A percentile compares a stretch with the other conserved stretches of the same genome.
Conservation (phyloP, 805 yeast species). For the Geotrichum ghanense region DNA sequence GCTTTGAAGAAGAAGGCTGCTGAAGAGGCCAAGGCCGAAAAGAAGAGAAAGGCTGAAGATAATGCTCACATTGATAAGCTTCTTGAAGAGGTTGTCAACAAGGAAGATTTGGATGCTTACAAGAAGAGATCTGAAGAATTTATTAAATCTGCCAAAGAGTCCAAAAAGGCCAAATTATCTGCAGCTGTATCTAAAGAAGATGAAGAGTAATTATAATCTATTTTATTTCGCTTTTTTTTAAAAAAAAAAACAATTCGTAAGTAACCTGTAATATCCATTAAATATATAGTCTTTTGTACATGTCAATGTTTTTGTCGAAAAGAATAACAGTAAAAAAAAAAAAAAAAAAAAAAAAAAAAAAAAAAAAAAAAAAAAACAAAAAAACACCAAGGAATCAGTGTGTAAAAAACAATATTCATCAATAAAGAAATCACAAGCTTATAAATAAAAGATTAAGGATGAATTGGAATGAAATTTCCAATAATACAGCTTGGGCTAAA, state of each 20-base stretch:
- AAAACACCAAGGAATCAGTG: too few relatives aligned
- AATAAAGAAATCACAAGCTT: too few relatives aligned
- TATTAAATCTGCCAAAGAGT: constrained; percentile 18
- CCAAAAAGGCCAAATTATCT: constrained; percentile 8
- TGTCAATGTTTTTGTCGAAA: too few relatives aligned
- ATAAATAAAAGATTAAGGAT: constrained; percentile 16
- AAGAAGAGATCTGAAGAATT: constrained; percentile 39
- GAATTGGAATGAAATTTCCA: constrained; percentile 85
- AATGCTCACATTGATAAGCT: not conserved
- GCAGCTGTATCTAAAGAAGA: not conserved
- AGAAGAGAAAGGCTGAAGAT: constrained; percentile 53
- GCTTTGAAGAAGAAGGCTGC: constrained; percentile 13
- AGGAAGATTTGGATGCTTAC: constrained; percentile 50
- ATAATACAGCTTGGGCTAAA: constrained; percentile 79
- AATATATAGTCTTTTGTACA: too few relatives aligned
- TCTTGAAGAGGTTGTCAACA: constrained; percentile 74
- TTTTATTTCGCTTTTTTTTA: too few relatives aligned
- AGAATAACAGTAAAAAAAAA: too few relatives aligned
- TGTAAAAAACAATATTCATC: too few relatives aligned
- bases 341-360: too few relatives aligned
- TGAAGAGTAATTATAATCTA: not conserved
- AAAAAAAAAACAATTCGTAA: too few relatives aligned
- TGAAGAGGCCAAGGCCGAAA: constrained; percentile 34
- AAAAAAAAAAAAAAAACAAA: too few relatives aligned
- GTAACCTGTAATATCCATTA: too few relatives aligned